A percentile compares a stretch with the other conserved stretches of the same genome.
Conservation (phyloP, 2,329 filamentous ascomycete species). For the Dendryphion nanum region DNA sequence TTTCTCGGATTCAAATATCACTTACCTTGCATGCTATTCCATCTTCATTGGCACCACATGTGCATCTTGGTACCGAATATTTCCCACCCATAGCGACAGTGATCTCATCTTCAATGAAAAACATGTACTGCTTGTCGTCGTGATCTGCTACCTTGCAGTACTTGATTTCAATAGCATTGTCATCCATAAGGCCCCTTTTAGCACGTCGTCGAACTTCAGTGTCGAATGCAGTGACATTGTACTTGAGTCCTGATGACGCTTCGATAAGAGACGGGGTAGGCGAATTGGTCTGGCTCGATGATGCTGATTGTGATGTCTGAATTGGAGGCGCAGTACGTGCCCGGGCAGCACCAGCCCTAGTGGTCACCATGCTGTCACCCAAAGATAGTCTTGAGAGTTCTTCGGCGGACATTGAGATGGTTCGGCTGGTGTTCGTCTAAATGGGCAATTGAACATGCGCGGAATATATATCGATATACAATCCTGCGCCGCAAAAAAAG, state of each 20-base stretch:
- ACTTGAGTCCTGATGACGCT: constrained; percentile 32
- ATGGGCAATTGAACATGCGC: constrained; percentile 1
- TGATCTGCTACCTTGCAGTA: constrained; percentile 32
- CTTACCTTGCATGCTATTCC: constrained; percentile 36
- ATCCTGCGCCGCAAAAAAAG: constrained; percentile 29
- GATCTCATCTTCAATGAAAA: constrained; percentile 37
- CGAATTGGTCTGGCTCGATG: constrained; percentile 10
- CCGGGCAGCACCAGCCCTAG: constrained; percentile 32
- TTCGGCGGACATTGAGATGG: constrained; percentile 36
- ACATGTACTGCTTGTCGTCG: constrained; percentile 24
- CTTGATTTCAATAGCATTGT: constrained; percentile 36
- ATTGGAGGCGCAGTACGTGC: constrained; percentile 6
- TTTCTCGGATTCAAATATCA: no score
- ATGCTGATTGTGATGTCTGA: constrained; percentile 4
- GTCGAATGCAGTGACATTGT: constrained; percentile 33
- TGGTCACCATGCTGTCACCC: constrained; percentile 38
- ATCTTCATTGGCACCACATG: constrained; percentile 33
- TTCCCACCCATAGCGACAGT: constrained; percentile 31
- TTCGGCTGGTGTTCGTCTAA: constrained; percentile 11
- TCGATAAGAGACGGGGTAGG: constrained; percentile 32
- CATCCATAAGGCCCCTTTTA: constrained; percentile 27
- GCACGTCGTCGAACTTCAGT: constrained; percentile 29
- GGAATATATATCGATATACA: constrained; percentile 32
- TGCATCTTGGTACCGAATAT: constrained; percentile 27
- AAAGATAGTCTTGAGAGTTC: constrained; percentile 37